Percentiles rank a stretch among this genome's conserved stretches.
phyloP scores from a whole-genome alignment of 352 stramenopile genomes.

The Globisporangium orthogonon region DNA sequence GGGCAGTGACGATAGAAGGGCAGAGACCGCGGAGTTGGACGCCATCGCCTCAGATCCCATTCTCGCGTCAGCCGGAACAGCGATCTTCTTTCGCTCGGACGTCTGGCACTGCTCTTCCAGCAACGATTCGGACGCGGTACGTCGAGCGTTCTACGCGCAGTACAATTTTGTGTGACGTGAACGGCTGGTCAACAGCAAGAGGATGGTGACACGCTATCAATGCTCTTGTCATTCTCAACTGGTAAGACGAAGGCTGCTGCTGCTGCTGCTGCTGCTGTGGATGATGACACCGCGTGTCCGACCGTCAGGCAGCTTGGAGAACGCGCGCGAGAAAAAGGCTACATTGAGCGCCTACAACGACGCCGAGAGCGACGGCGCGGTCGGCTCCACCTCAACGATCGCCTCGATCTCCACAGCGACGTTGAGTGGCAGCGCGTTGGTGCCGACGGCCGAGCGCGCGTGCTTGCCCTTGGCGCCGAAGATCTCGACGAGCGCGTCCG shows the following conservation, averaged over 20 bases:
- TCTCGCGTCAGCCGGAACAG: slow-evolving; percentile 26
- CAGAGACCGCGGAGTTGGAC: slow-evolving; percentile 1
- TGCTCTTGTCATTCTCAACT: no score
- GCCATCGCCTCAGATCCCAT: slow-evolving; percentile 23
- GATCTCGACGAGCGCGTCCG: slow-evolving; percentile 81
- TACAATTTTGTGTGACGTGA: slow-evolving; percentile 27
- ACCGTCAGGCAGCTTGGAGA: background rate
- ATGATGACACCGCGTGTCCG: background rate
- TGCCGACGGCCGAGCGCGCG: slow-evolving; percentile 90
- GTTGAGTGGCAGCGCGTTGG: slow-evolving; percentile 90
- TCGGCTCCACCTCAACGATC: slow-evolving; percentile 86
- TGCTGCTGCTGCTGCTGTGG: background rate
- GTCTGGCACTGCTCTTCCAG: slow-evolving; percentile 66
- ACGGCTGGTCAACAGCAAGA: no score
- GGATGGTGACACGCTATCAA: no score
- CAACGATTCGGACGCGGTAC: slow-evolving; percentile 33
- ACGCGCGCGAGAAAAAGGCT: no score
- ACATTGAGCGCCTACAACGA: slow-evolving; percentile 6
- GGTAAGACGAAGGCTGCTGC: no score
- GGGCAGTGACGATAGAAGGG: background rate
- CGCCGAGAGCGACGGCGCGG: slow-evolving; percentile 15
- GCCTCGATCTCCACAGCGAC: slow-evolving; percentile 94
- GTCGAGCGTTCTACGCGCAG: slow-evolving; percentile 70
- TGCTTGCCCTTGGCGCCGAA: slow-evolving; percentile 77
- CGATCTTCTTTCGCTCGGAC: slow-evolving; percentile 64